phyloP scores from a whole-genome alignment of 106 monocot genomes.

The Vanilla planifolia region DNA sequence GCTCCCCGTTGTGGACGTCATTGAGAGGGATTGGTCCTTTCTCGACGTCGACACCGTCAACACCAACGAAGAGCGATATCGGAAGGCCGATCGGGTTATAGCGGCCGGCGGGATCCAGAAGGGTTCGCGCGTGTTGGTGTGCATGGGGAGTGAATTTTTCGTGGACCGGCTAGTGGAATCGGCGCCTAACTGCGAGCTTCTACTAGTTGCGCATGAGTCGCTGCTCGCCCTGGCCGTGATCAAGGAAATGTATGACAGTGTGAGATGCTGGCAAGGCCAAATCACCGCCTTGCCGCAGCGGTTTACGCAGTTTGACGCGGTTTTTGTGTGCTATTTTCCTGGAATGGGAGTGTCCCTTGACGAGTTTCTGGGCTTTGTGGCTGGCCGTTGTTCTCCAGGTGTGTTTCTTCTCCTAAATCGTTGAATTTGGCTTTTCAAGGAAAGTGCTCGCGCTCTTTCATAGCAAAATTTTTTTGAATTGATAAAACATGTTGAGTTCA shows the following conservation, averaged over 20 bases:
- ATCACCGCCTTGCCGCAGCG: slow-evolving; percentile 50
- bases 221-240: slow-evolving; percentile 17
- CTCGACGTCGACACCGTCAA: slow-evolving; percentile 1
- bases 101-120: slow-evolving; percentile 4
- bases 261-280: slow-evolving; percentile 83
- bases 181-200: slow-evolving; percentile 8
- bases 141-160: slow-evolving; percentile 14
- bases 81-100: neutral
- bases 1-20: neutral
- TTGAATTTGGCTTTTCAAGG: no score
- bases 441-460: no score
- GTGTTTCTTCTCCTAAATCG: neutral
- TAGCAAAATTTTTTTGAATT: no score
- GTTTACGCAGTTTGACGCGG: slow-evolving; percentile 63
- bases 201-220: slow-evolving; percentile 14
- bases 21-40: slow-evolving; percentile 13
- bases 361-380: slow-evolving; percentile 31
- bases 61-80: neutral
- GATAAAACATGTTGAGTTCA: no score
- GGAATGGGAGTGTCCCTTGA: slow-evolving; percentile 56
- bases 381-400: slow-evolving; percentile 59
- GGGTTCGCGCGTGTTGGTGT: slow-evolving; percentile 11
- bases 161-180: slow-evolving; percentile 1
- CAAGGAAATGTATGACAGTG: slow-evolving; percentile 12
- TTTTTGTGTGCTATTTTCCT: slow-evolving; percentile 85